Percentiles rank a stretch among this genome's conserved stretches.
These are phyloP conservation scores for Firmiana major DNA, from an alignment of 345 rosid genomes.

Conservation along the genomic window DNA sequence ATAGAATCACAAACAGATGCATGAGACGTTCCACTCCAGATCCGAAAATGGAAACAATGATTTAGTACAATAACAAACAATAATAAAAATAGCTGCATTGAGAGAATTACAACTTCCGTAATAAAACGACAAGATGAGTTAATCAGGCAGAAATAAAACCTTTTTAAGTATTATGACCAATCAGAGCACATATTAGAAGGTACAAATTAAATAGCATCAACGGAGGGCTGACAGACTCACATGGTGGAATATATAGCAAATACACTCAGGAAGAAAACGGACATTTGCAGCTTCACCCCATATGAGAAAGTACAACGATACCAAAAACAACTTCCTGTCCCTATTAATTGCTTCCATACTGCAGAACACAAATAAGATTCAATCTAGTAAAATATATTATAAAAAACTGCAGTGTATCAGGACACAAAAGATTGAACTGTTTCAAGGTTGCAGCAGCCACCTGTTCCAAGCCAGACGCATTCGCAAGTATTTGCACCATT, in stretches of 20 bases:
- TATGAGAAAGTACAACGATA: constrained; percentile 85
- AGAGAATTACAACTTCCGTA: background rate
- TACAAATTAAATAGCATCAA: constrained; percentile 9
- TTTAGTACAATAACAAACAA: background rate
- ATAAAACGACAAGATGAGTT: background rate
- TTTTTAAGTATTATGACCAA: background rate
- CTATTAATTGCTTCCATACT: constrained; percentile 83
- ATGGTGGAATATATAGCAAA: constrained; percentile 93
- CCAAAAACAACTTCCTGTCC: constrained; percentile 89
- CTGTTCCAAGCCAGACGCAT: constrained; percentile 80
- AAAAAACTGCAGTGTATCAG: background rate
- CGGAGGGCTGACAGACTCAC: constrained; percentile 45
- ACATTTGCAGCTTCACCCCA: constrained; percentile 99
- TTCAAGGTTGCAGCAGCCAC: constrained; percentile 35
- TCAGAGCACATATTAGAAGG: background rate
- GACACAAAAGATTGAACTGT: constrained; percentile 5
- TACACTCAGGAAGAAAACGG: constrained; percentile 97
- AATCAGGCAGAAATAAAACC: background rate
- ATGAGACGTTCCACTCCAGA: background rate
- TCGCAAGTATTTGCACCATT: constrained; percentile 95
- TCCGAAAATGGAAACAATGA: background rate
- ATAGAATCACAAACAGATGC: background rate
- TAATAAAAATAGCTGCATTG: background rate
- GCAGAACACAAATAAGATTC: constrained; percentile 23
- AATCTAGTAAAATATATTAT: constrained; percentile 11